Percentiles rank a stretch among this genome's conserved stretches.
Conservation (phyloP, 495 filamentous ascomycete genomes). For the Penicillium alfredii region DNA sequence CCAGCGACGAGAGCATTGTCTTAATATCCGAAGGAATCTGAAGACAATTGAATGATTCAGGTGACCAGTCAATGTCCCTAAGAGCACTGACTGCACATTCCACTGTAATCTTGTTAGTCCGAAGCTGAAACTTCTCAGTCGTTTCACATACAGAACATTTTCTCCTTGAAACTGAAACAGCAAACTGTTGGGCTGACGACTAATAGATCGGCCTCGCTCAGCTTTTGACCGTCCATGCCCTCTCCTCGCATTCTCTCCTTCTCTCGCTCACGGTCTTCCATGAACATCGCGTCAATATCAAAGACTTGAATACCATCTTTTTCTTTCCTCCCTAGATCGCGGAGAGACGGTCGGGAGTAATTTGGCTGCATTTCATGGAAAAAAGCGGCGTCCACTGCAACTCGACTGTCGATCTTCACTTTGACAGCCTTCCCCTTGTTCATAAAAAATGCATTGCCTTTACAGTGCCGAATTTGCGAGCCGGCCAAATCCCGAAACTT, state of each 20-base stretch:
- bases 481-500: conserved; percentile 25
- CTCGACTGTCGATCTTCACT: conserved; percentile 18
- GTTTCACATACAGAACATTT: conserved; percentile 21
- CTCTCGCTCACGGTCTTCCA: conserved; percentile 18
- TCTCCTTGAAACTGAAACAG: conserved; percentile 26
- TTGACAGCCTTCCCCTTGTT: conserved; percentile 20
- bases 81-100: conserved; percentile 30
- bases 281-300: conserved; percentile 12
- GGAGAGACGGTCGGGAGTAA: conserved; percentile 21
- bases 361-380: conserved; percentile 26
- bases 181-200: conserved; percentile 20
- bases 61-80: conserved; percentile 24
- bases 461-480: conserved; percentile 14
- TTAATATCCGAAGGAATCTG: conserved; percentile 19
- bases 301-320: conserved; percentile 10
- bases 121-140: conserved; percentile 2
- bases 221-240: conserved; percentile 14
- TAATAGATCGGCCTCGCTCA: conserved; percentile 22
- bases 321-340: conserved; percentile 7
- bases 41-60: conserved; percentile 17
- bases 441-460: conserved; percentile 23
- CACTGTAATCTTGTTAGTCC: conserved; percentile 18
- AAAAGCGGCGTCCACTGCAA: conserved; percentile 19
- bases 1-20: conserved; percentile 22
- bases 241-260: conserved; percentile 19